Base-by-base conservation (phyloP, 805 yeast species). In the Candida tammaniensis region DNA sequence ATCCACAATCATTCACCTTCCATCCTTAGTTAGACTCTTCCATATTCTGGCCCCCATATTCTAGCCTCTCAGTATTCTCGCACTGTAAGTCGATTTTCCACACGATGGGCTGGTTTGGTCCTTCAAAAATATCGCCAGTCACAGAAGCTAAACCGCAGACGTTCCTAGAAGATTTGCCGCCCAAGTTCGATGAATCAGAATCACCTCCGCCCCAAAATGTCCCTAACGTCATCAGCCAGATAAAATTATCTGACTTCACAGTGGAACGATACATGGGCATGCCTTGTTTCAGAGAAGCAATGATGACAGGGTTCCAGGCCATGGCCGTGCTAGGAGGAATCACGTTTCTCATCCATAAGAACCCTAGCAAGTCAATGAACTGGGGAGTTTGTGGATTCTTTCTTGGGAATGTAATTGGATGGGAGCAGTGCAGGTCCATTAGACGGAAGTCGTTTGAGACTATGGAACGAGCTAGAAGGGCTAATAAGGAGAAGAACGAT, bases 381-480 rank as follows among this genome's bases (percentile, higher is more conserved):
- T 89, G 96, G 96, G 81, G 82, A 7, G 68, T 85, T 32, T 83
- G 84, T 24, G 95, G 93, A 3, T 76, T 87, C 44, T 59, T 85
- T 36, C 54, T 87, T 14, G 96, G 96, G 1, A 78, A 86, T 28
- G 70, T 85, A 0, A 79, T 85, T 17, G 86, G 95, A 1, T 89
- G 96, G 96, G 96, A 89, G 54, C 95, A 87, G 59, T 89, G 98
- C 57, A 70, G 95, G 39, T 68, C 78, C 31, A 70, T 77, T 30
- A 70, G 95, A 55, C 70, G 81, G 49, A 74, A 76, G 43, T 78
- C 84, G 35, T 71, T 78, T 53, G 73, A 74, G 40, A 78, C 80
- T 38, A 82, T 89, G 30, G 79, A 76, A 38, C 59, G 74, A 49
- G 95, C 95, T 0, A 80, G 78, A 47, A 74, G 74, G 38, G 66